A percentile compares a stretch with the other conserved stretches of the same genome.
These are phyloP conservation scores for Aspergillus intermedius DNA, from an alignment of 2,329 filamentous ascomycete species.

Conservation along the genomic window DNA sequence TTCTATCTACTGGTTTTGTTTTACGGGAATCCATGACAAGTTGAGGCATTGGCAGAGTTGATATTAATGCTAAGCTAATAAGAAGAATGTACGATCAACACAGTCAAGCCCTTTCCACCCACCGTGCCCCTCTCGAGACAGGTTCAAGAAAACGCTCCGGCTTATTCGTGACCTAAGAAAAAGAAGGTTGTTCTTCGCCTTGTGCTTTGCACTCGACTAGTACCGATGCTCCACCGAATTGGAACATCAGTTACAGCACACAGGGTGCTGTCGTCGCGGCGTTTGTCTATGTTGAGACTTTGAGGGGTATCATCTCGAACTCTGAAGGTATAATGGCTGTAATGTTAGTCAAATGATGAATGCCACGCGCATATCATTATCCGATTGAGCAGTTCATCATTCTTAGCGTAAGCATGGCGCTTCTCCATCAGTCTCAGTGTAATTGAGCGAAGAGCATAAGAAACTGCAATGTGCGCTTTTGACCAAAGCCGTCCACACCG, in stretches of 20 bases:
- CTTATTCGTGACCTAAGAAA: slow-evolving; percentile 82
- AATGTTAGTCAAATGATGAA: neutral
- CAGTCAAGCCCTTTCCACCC: slow-evolving; percentile 96
- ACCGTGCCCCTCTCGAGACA: slow-evolving; percentile 68
- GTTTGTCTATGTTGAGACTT: slow-evolving; percentile 12
- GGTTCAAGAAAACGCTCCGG: slow-evolving; percentile 92
- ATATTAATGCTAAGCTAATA: neutral
- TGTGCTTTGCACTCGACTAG: slow-evolving; percentile 54
- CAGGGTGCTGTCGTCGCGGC: slow-evolving; percentile 50
- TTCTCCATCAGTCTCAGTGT: neutral
- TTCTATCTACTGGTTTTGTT: neutral
- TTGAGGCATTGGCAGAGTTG: too few species aligned
- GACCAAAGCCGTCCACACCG: slow-evolving; percentile 8
- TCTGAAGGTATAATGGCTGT: neutral
- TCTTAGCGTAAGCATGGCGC: neutral
- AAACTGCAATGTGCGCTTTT: neutral
- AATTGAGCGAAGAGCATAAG: neutral
- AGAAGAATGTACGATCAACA: slow-evolving; percentile 66
- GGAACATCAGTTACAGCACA: slow-evolving; percentile 53
- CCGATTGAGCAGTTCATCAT: neutral
- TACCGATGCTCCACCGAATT: slow-evolving; percentile 69
- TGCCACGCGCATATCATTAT: neutral
- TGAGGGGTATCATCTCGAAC: neutral
- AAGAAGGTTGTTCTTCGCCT: slow-evolving; percentile 65
- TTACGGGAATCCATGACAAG: neutral